Percentiles rank a stretch among this genome's conserved stretches.
These are phyloP conservation scores for Gossypium arboreum DNA, from an alignment of 345 rosid species.

Conservation along the genomic window DNA sequence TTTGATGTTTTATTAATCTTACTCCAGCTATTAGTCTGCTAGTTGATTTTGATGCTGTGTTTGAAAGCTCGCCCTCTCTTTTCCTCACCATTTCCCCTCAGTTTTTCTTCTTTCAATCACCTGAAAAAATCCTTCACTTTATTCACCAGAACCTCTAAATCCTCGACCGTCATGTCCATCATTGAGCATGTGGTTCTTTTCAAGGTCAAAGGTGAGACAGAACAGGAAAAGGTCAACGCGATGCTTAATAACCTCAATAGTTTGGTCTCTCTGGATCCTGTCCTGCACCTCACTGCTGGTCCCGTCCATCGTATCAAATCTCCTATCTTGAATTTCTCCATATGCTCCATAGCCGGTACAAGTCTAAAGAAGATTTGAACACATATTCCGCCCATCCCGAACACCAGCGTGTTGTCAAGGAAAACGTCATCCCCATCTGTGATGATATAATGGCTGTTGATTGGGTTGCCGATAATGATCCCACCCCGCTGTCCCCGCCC, in stretches of 20 bases:
- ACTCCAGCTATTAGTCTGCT: not conserved
- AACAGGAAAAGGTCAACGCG: conserved; percentile 36
- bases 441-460: conserved; percentile 86
- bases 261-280: conserved; percentile 49
- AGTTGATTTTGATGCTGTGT: conserved; percentile 24
- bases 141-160: conserved; percentile 17
- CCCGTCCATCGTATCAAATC: conserved; percentile 46
- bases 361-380: conserved; percentile 48
- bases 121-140: not conserved
- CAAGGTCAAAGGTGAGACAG: conserved; percentile 55
- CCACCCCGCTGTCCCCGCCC: conserved; percentile 24
- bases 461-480: conserved; percentile 49
- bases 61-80: conserved; percentile 18
- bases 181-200: conserved; percentile 82
- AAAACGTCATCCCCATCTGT: conserved; percentile 55
- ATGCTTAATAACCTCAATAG: conserved; percentile 59
- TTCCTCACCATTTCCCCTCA: conserved; percentile 17
- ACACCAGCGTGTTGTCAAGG: conserved; percentile 56
- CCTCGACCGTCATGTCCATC: conserved; percentile 32
- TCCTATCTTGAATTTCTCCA: conserved; percentile 61
- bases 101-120: conserved; percentile 21
- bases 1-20: not conserved
- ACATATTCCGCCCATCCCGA: conserved; percentile 57
- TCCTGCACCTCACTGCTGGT: conserved; percentile 60
- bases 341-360: conserved; percentile 84